Percentiles rank a stretch among this genome's conserved stretches.
phyloP scores from a whole-genome alignment of 768 basidiomycete species.

The Leccinum variicolor region DNA sequence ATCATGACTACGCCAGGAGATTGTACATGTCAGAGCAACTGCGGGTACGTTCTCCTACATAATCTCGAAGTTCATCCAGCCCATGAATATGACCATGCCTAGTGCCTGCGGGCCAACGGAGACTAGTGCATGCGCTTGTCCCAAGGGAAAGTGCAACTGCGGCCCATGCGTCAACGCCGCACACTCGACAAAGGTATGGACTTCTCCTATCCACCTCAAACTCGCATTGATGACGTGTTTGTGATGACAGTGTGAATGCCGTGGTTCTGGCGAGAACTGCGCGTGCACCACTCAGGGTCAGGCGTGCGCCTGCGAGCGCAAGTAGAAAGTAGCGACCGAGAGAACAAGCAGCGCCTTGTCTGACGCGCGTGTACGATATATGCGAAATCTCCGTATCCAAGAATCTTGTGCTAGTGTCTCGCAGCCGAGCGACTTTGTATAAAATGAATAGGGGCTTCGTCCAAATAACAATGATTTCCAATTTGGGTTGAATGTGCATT shows the following conservation, averaged over 20 bases:
- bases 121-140: constrained; percentile 30
- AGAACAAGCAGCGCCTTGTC: constrained; percentile 11
- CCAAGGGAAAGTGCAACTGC: constrained; percentile 31
- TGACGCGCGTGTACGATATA: constrained; percentile 1
- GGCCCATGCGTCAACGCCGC: constrained; percentile 28
- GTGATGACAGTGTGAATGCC: constrained; percentile 18
- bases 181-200: constrained; percentile 20
- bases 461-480: constrained; percentile 1
- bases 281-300: constrained; percentile 12
- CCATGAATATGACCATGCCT: not conserved
- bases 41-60: constrained; percentile 20
- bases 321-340: constrained; percentile 9
- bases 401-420: not conserved
- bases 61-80: not conserved
- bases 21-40: constrained; percentile 30
- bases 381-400: not conserved
- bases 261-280: constrained; percentile 17
- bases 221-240: not conserved
- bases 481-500: constrained; percentile 8
- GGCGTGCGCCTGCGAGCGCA: constrained; percentile 16
- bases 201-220: not conserved
- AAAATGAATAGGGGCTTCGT: not conserved
- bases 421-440: constrained; percentile 10
- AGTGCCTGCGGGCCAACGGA: constrained; percentile 32
- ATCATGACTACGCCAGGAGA: constrained; percentile 18